These are phyloP conservation scores for Cokeromyces recurvatus DNA, from an alignment of 371 early-diverging fungal genomes.

Conservation along the genomic window DNA sequence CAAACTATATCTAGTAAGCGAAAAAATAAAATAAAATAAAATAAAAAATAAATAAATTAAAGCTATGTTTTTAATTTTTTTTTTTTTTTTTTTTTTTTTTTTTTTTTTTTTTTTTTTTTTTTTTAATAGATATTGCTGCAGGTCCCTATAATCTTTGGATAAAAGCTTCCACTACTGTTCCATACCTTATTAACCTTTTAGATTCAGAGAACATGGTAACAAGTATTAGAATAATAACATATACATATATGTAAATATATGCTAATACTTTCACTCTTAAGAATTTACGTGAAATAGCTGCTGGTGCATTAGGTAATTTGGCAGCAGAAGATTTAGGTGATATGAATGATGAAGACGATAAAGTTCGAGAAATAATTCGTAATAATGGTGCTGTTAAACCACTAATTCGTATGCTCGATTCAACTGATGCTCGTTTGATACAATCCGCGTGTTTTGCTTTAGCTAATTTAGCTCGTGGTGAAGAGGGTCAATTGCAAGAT, in stretches of 20 bases:
- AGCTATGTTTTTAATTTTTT: too few relatives aligned
- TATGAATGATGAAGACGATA: conserved; percentile 63
- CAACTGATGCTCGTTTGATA: conserved; percentile 35
- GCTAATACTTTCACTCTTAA: background rate
- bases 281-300: conserved; percentile 33
- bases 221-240: background rate
- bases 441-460: conserved; percentile 75
- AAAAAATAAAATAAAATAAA: background rate
- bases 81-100: background rate
- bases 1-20: conserved; percentile 65
- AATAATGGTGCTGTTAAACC: conserved; percentile 58
- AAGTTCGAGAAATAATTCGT: conserved; percentile 50
- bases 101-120: background rate
- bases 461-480: conserved; percentile 68
- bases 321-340: conserved; percentile 74
- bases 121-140: conserved; percentile 60
- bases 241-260: background rate
- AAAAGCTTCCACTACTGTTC: conserved; percentile 50
- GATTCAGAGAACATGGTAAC: conserved; percentile 48
- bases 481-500: conserved; percentile 36
- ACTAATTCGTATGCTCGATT: conserved; percentile 50
- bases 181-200: conserved; percentile 54
- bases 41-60: too few relatives aligned
- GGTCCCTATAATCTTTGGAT: conserved; percentile 56
- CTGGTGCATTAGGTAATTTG: conserved; percentile 65